Conservation (phyloP, 2,329 filamentous ascomycete genomes). For the Apiospora saccharicola region DNA sequence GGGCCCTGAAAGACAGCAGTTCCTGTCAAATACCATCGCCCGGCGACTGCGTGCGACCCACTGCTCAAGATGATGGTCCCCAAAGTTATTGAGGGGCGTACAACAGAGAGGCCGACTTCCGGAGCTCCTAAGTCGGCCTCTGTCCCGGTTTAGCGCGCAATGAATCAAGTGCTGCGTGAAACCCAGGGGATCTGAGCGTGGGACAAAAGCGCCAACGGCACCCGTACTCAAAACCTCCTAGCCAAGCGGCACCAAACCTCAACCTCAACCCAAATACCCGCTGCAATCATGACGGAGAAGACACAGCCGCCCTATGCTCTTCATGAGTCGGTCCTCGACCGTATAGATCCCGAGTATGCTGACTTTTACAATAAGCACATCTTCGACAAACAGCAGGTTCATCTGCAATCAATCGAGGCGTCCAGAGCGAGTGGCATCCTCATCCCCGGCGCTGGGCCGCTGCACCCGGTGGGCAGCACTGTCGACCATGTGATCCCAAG, state of each 20-base stretch:
- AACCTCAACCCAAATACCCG: background rate
- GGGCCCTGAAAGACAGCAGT: background rate
- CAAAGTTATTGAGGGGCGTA: background rate
- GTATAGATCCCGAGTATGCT: conserved; percentile 58
- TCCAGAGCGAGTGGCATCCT: conserved; percentile 59
- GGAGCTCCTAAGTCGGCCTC: conserved; percentile 15
- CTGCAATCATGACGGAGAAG: background rate
- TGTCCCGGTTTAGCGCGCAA: background rate
- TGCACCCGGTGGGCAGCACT: conserved; percentile 54
- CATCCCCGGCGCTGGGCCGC: conserved; percentile 59
- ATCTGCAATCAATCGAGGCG: conserved; percentile 59
- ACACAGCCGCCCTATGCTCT: conserved; percentile 49
- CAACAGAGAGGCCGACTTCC: background rate
- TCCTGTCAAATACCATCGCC: background rate
- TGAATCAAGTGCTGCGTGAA: background rate
- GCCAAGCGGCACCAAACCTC: background rate
- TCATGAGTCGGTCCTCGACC: conserved; percentile 53
- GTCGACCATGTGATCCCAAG: conserved; percentile 53
- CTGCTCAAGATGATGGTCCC: background rate
- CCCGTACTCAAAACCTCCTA: background rate
- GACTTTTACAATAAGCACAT: conserved; percentile 61
- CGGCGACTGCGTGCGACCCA: background rate
- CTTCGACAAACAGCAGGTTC: conserved; percentile 59
- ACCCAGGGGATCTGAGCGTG: background rate
- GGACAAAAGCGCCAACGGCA: conserved; percentile 3